These are phyloP conservation scores for Mycena olivaceomarginata DNA, from an alignment of 768 basidiomycete genomes.

Conservation along the genomic window DNA sequence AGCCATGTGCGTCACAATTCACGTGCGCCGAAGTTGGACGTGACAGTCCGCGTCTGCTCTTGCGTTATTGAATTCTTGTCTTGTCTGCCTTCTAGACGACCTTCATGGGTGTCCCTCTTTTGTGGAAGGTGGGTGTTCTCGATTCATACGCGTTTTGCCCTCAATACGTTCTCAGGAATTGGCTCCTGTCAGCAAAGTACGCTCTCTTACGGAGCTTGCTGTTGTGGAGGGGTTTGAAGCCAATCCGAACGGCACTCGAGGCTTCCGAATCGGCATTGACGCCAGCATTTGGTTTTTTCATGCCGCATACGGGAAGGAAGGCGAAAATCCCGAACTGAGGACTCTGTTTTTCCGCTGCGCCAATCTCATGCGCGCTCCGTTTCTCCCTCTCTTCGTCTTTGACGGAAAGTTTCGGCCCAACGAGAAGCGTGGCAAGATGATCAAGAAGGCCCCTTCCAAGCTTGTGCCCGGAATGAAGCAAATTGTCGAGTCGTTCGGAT, in stretches of 20 bases:
- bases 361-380: slow-evolving; percentile 83
- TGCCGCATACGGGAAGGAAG: slow-evolving; percentile 82
- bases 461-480: slow-evolving; percentile 86
- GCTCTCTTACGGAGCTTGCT: slow-evolving; percentile 87
- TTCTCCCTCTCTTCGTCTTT: slow-evolving; percentile 94
- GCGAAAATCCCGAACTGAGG: slow-evolving; percentile 91
- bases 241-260: slow-evolving; percentile 79
- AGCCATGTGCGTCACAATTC: no score
- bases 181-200: slow-evolving; percentile 77
- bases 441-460: slow-evolving; percentile 77
- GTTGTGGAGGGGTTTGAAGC: slow-evolving; percentile 84
- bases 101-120: slow-evolving; percentile 41
- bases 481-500: slow-evolving; percentile 87
- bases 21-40: no score
- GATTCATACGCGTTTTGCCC: not conserved
- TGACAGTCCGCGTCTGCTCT: no score
- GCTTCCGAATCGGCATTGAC: slow-evolving; percentile 91
- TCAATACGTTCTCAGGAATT: slow-evolving; percentile 22
- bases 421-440: slow-evolving; percentile 86
- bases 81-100: no score
- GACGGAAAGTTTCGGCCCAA: slow-evolving; percentile 92
- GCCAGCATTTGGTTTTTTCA: slow-evolving; percentile 92
- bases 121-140: slow-evolving; percentile 40
- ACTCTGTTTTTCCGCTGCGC: slow-evolving; percentile 92
- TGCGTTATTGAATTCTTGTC: no score